Evolutionary conservation across 805 yeast genomes (phyloP), one percentile per base, ranked within the genome.

Genomic region (Wickerhamiella lipophila): DNA sequence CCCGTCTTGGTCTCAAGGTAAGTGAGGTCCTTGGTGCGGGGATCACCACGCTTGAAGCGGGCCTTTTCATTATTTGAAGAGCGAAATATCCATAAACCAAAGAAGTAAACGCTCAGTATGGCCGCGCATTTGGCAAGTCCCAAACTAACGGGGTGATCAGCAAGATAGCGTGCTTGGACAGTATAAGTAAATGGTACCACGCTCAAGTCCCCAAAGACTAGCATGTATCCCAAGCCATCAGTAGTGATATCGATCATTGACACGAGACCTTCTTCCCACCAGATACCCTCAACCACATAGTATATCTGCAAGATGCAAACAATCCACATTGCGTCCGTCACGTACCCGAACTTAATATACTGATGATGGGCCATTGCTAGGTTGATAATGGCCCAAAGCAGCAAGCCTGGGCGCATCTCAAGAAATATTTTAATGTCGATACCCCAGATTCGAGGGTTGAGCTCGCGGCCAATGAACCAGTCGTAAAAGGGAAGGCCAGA

Each of bases 191-290:
- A 89, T 27, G 98, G 98, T 19, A 92, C 86, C 70, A 92, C 74
- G 2, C 92, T 79, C 58, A 92, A 72, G 62, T 92, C 98, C 25
- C 98, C 98, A 68, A 89, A 88, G 2, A 87, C 78, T 47, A 92
- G 71, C 98, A 92, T 92, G 67, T 81, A 88, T 1, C 98, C 98
- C 63, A 92, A 86, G 0, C 98, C 98, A 67, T 92, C 98, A 9
- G 95, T 84, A 6, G 94, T 83, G 45, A 88, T 78, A 64, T 92
- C 98, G 75, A 92, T 89, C 96, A 92, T 92, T 6, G 92, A 78
- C 51, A 92, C 69, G 11, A 80, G 75, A 5, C 96, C 96, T 59
- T 78, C 84, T 64, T 92, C 97, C 63, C 87, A 86, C 55, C 85
- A 68, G 0, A 89, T 94, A 44, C 96, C 96, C 62, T 92, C 98